phyloP scores from a whole-genome alignment of 202 grass and related monocot genomes.

The Panicum hallii region DNA sequence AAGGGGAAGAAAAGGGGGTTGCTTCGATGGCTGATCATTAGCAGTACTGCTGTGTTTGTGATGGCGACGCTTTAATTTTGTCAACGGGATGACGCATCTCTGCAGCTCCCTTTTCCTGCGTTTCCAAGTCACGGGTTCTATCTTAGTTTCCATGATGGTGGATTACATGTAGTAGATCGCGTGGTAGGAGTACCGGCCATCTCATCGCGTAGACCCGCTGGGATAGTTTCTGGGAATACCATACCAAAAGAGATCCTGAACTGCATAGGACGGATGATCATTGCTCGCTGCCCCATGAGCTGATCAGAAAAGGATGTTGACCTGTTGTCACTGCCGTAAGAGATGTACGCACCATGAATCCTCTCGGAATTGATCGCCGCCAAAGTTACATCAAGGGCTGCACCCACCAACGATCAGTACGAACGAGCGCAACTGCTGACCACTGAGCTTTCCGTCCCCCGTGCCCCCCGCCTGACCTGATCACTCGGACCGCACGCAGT shows the following conservation, averaged over 20 bases:
- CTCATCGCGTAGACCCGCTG: background rate
- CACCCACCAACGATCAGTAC: background rate
- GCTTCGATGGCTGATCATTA: background rate
- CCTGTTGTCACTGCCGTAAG: background rate
- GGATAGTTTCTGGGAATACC: too few relatives aligned
- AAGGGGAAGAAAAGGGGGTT: too few relatives aligned
- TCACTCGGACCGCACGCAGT: background rate
- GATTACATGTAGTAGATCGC: background rate
- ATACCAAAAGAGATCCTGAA: too few relatives aligned
- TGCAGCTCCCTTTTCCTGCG: background rate
- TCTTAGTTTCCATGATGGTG: slow-evolving; percentile 7
- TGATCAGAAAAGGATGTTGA: too few relatives aligned
- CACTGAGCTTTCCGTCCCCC: background rate
- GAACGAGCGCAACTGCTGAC: background rate
- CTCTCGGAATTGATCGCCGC: background rate
- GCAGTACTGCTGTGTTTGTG: background rate
- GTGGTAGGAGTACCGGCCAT: slow-evolving; percentile 20
- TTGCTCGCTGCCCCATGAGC: too few relatives aligned
- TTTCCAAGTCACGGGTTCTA: background rate
- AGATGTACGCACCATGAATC: too few relatives aligned
- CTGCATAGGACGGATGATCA: too few relatives aligned
- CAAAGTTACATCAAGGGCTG: background rate
- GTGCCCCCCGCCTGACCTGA: background rate
- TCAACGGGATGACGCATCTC: slow-evolving; percentile 25
- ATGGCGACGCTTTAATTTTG: background rate